Conservation (phyloP, 257 asterid genomes). For the Jacaranda copaia region DNA sequence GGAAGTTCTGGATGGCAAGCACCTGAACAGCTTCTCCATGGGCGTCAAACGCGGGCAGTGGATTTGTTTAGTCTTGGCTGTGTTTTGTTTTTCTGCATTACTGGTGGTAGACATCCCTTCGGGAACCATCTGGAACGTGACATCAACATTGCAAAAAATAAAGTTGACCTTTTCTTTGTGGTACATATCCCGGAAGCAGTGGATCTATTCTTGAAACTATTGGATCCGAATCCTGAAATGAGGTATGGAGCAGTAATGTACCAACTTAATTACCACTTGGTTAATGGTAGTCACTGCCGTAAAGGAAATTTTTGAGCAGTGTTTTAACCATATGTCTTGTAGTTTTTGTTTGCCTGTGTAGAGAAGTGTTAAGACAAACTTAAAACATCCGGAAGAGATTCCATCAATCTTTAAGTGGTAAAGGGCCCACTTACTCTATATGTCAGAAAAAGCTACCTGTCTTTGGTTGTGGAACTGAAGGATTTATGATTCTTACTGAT, state of each 20-base stretch:
- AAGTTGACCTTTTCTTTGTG: conserved; percentile 79
- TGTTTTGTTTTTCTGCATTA: conserved; percentile 82
- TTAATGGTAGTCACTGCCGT: background rate
- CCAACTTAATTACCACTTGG: conserved; percentile 15
- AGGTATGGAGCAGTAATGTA: conserved; percentile 54
- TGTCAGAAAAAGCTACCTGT: background rate
- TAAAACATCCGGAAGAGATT: background rate
- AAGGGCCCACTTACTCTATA: background rate
- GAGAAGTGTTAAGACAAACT: background rate
- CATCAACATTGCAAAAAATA: conserved; percentile 71
- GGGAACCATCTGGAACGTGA: conserved; percentile 90
- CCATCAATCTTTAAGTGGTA: conserved; percentile 4
- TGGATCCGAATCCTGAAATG: conserved; percentile 70
- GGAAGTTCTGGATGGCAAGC: conserved; percentile 99
- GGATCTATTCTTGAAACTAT: conserved; percentile 68
- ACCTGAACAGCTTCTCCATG: conserved; percentile 92
- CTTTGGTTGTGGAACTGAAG: conserved; percentile 1
- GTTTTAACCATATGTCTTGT: background rate
- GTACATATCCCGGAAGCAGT: conserved; percentile 92
- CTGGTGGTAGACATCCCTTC: conserved; percentile 95
- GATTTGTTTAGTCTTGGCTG: conserved; percentile 92
- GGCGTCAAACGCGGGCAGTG: conserved; percentile 94
- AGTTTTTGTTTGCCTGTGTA: conserved; percentile 2
- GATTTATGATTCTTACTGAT: conserved; percentile 2
- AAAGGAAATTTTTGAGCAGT: background rate